phyloP scores from a whole-genome alignment of 106 monocot species.

The Platanthera zijinensis region DNA sequence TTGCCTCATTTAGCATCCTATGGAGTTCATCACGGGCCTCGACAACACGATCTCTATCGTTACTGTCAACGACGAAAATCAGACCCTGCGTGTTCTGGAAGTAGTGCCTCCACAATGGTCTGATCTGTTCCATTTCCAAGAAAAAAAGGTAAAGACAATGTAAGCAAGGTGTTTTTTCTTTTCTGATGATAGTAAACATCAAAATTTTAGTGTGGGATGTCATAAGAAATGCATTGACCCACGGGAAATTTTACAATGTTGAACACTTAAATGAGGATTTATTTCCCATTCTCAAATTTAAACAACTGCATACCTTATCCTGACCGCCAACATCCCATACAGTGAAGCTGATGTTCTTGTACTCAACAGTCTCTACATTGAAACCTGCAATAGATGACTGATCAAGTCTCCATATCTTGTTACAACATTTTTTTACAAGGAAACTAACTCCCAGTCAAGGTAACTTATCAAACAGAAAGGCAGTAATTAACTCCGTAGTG shows the following conservation, averaged over 20 bases:
- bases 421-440: background rate
- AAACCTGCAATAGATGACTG: conserved; percentile 12
- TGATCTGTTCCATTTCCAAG: conserved; percentile 11
- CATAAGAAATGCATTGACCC: background rate
- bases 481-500: background rate
- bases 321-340: conserved; percentile 28
- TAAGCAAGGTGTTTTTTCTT: background rate
- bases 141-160: background rate
- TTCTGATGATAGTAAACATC: background rate
- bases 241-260: background rate
- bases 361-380: conserved; percentile 28
- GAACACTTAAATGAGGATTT: background rate
- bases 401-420: background rate
- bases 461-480: background rate
- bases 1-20: conserved; percentile 25
- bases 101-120: conserved; percentile 27
- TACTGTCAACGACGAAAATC: conserved; percentile 25
- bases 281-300: background rate
- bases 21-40: conserved; percentile 23
- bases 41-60: conserved; percentile 22
- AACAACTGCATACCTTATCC: conserved; percentile 12
- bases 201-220: background rate
- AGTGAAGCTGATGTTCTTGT: conserved; percentile 29
- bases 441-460: background rate
- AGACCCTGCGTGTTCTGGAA: conserved; percentile 28